A percentile compares a stretch with the other conserved stretches of the same genome.
Conservation (phyloP, 1,139 yeast genomes). For the Scheffersomyces titani region DNA sequence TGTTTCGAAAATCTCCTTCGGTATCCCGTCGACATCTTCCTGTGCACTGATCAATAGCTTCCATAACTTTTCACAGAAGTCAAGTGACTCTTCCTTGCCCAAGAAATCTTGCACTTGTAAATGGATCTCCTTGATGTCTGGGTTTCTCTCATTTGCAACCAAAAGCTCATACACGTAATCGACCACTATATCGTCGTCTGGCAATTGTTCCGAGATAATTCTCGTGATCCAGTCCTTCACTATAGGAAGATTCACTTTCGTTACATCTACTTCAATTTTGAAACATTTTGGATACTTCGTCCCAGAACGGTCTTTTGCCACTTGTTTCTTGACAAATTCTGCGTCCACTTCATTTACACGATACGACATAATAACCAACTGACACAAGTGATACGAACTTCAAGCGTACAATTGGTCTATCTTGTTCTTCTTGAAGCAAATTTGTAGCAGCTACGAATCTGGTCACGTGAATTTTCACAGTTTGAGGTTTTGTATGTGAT, state of each 20-base stretch:
- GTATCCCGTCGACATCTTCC: conserved; percentile 41
- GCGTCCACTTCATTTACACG: conserved; percentile 17
- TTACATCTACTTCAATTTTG: conserved; percentile 27
- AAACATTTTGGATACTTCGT: conserved; percentile 14
- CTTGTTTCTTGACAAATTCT: conserved; percentile 12
- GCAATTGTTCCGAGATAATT: conserved; percentile 31
- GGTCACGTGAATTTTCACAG: background rate
- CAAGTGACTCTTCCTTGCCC: conserved; percentile 33
- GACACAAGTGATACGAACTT: background rate
- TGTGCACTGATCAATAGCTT: conserved; percentile 40
- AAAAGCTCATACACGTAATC: conserved; percentile 42
- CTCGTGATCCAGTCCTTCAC: conserved; percentile 38
- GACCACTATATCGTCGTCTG: conserved; percentile 49
- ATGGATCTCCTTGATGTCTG: conserved; percentile 36
- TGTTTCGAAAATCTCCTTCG: conserved; percentile 27
- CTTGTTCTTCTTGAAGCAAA: conserved; percentile 1
- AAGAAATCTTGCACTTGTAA: conserved; percentile 42
- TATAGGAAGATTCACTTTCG: conserved; percentile 34
- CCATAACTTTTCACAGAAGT: conserved; percentile 44
- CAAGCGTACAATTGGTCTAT: background rate
- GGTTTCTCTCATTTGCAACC: conserved; percentile 20
- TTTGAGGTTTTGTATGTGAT: background rate
- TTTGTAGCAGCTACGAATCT: conserved; percentile 1
- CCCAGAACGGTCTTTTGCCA: conserved; percentile 9
- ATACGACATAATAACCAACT: conserved; percentile 15